phyloP scores from a whole-genome alignment of 306 rosid genomes.

The Alnus glutinosa region DNA sequence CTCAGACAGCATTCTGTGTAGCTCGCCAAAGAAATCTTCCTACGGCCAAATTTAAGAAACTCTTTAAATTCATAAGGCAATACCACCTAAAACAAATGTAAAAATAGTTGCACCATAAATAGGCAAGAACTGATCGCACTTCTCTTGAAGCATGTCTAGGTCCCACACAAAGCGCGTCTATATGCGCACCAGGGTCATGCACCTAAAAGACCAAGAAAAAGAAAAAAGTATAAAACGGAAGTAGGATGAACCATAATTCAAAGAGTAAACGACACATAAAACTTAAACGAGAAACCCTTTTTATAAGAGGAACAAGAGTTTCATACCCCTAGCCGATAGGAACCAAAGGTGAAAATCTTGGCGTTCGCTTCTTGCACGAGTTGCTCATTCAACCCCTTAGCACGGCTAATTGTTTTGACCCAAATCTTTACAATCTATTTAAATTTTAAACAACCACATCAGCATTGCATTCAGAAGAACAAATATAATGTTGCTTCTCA shows the following conservation, averaged over 20 bases:
- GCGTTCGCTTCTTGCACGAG: conserved; percentile 94
- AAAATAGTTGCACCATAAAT: conserved; percentile 17
- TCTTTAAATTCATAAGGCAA: conserved; percentile 21
- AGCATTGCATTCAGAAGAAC: conserved; percentile 26
- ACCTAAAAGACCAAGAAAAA: conserved; percentile 54
- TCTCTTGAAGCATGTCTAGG: conserved; percentile 96
- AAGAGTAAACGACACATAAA: not conserved
- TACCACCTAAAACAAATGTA: not conserved
- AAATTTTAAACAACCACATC: conserved; percentile 30
- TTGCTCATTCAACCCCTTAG: conserved; percentile 86
- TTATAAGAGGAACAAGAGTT: conserved; percentile 20
- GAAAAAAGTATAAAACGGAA: not conserved
- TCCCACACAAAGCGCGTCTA: conserved; percentile 95
- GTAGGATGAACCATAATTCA: not conserved
- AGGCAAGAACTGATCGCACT: conserved; percentile 41
- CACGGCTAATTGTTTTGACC: conserved; percentile 79
- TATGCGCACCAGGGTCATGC: conserved; percentile 97
- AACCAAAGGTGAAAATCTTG: conserved; percentile 95
- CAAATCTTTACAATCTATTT: conserved; percentile 89
- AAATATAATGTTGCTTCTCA: no score
- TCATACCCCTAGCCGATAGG: conserved; percentile 92
- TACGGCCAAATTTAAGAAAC: conserved; percentile 34
- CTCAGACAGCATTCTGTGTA: conserved; percentile 69
- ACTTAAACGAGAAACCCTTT: conserved; percentile 3
- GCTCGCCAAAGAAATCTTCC: conserved; percentile 97